Evolutionary conservation across 2,329 filamentous ascomycete genomes (phyloP), one percentile per base, ranked within the genome.

Genomic region (Xylaria sp.): DNA sequence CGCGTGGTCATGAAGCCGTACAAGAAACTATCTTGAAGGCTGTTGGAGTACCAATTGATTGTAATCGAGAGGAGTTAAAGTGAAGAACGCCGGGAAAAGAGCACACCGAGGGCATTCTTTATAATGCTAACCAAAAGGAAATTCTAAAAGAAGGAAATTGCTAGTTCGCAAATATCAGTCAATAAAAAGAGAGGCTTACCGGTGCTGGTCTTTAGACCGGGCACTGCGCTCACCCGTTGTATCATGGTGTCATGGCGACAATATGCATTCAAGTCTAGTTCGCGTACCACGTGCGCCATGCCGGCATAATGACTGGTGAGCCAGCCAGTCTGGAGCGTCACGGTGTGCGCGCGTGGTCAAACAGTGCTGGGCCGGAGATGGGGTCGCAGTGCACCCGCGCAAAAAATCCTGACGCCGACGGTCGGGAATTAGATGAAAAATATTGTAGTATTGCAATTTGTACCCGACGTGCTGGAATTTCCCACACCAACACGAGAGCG

Each of bases 171-270:
- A 36, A 46, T 15, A 52, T 46, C 7, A 46, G 8, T 13, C 25
- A 25, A 39, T 63, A 33, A 33, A 54, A 56, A 49, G 60, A 23
- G 13, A 28, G 12, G 80, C 87, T 85, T 79, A 90, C 88, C 87
- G 77, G 88, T 85, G 77, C 87, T 89, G 70, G 86, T 88, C 76
- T 85, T 88, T 63, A 90, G 80, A 39, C 84, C 88, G 2, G 88
- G 87, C 51, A 90, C 84, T 76, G 80, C 78, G 68, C 85, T 88
- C 79, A 89, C 83, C 73, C 83, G 83, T 77, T 88, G 85, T 64
- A 84, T 83, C 72, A 88, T 82, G 59, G 84, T 84, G 72, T 81
- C 74, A 70, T 78, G 76, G 64, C 75, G 74, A 65, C 76, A 79
- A 73, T 74, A 77, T 70, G 75, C 75, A 72, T 74, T 79, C 59